Percentiles rank a stretch among this genome's conserved stretches.
Evolutionary conservation across 148 eudicot species (phyloP).

Genomic region (Agrostemma githago): DNA sequence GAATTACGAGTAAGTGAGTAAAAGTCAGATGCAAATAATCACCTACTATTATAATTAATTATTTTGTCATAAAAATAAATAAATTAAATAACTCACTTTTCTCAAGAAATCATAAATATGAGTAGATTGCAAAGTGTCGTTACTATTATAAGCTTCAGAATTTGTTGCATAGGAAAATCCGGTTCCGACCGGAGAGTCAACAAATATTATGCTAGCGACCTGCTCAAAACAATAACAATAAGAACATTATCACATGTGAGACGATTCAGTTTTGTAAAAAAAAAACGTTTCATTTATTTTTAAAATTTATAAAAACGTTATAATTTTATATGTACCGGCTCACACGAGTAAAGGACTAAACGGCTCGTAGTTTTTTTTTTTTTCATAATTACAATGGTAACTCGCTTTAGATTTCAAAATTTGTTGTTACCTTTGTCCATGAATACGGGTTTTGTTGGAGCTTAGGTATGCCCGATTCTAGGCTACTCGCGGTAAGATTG

Average conservation of each 20-base stretch:
- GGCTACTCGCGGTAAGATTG: background rate
- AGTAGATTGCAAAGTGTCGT: conserved; percentile 9
- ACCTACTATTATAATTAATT: too few species aligned
- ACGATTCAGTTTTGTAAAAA: too few species aligned
- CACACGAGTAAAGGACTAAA: too few species aligned
- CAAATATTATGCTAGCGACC: conserved; percentile 23
- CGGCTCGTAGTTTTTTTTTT: too few species aligned
- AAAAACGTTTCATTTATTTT: too few species aligned
- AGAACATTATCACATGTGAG: too few species aligned
- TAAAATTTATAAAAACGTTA: too few species aligned
- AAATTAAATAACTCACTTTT: conserved; percentile 8
- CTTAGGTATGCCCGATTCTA: background rate
- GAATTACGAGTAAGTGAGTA: too few species aligned
- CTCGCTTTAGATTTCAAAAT: background rate
- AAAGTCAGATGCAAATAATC: too few species aligned
- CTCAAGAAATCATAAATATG: conserved; percentile 14
- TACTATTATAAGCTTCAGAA: background rate
- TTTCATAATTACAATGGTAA: too few species aligned
- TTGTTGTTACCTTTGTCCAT: conserved; percentile 7
- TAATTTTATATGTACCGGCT: background rate
- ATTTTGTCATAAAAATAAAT: too few species aligned
- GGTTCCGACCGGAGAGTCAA: conserved; percentile 23
- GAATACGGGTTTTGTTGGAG: conserved; percentile 12
- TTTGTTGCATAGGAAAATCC: conserved; percentile 27
- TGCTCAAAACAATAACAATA: background rate